These are phyloP conservation scores for Russula griseocarnosa DNA, from an alignment of 768 basidiomycete species.

Conservation along the genomic window DNA sequence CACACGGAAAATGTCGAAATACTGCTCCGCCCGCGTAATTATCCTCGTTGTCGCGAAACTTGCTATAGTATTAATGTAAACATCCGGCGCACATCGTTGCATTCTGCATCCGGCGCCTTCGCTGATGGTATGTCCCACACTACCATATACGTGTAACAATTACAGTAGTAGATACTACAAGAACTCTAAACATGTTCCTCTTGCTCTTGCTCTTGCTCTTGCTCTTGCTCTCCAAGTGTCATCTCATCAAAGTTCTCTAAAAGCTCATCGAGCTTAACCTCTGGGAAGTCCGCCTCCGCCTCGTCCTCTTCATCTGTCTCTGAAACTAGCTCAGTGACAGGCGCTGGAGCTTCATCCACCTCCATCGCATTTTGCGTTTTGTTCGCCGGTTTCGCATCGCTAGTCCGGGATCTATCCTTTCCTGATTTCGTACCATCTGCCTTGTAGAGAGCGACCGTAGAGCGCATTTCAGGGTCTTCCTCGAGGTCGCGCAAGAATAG, in stretches of 20 bases:
- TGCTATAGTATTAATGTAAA: too few species aligned
- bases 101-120: too few species aligned
- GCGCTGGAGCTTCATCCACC: constrained; percentile 47
- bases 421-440: constrained; percentile 40
- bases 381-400: constrained; percentile 40
- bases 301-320: constrained; percentile 39
- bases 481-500: constrained; percentile 90
- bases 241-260: constrained; percentile 91
- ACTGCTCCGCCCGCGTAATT: too few species aligned
- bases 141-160: too few species aligned
- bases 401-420: constrained; percentile 42
- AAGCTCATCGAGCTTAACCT: constrained; percentile 77
- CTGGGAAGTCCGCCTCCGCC: constrained; percentile 85
- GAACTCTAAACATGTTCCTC: constrained; percentile 24
- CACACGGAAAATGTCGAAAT: too few species aligned
- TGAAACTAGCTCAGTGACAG: constrained; percentile 34
- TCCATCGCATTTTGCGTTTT: constrained; percentile 62
- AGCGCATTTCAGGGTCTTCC: constrained; percentile 90
- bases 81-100: too few species aligned
- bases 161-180: neutral
- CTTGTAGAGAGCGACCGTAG: constrained; percentile 84
- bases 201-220: too few species aligned
- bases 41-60: too few species aligned
- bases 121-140: too few species aligned
- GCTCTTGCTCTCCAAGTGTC: constrained; percentile 55